Percentiles rank a stretch among this genome's conserved stretches.
phyloP scores from a whole-genome alignment of 495 filamentous ascomycete genomes.

The Aspergillus leporis region DNA sequence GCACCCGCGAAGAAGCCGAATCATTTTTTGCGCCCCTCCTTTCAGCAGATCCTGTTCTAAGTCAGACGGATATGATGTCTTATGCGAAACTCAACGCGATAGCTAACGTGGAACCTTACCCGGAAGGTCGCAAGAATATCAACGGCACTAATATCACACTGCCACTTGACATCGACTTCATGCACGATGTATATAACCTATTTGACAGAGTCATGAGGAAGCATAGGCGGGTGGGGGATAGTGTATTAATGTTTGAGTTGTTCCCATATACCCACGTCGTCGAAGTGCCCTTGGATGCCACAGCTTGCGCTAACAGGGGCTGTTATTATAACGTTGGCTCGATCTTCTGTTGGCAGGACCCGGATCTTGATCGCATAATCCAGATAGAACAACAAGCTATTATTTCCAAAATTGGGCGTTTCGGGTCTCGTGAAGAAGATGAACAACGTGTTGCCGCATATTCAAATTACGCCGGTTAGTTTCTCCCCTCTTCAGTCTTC shows the following conservation, averaged over 20 bases:
- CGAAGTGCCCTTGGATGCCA: constrained; percentile 11
- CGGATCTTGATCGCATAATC: constrained; percentile 11
- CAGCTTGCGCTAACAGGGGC: constrained; percentile 13
- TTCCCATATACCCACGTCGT: constrained; percentile 10
- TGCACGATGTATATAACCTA: constrained; percentile 1
- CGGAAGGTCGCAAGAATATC: constrained; percentile 10
- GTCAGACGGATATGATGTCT: constrained; percentile 26
- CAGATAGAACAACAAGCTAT: not conserved
- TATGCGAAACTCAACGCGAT: constrained; percentile 22
- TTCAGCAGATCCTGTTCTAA: constrained; percentile 21
- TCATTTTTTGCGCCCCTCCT: constrained; percentile 35
- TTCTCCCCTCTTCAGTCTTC: too few species aligned
- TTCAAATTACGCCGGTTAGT: not conserved
- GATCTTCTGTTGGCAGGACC: constrained; percentile 24
- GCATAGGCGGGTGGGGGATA: constrained; percentile 4
- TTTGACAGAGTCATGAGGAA: constrained; percentile 4
- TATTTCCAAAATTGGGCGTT: not conserved
- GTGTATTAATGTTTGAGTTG: constrained; percentile 17
- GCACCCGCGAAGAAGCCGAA: constrained; percentile 32
- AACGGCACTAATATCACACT: constrained; percentile 6
- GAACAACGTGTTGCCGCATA: not conserved
- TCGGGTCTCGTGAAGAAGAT: not conserved
- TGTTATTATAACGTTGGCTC: constrained; percentile 26
- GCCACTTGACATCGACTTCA: constrained; percentile 1
- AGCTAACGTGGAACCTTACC: constrained; percentile 5